Base-by-base conservation (phyloP, 768 basidiomycete species). In the Kondoa malvinella region DNA sequence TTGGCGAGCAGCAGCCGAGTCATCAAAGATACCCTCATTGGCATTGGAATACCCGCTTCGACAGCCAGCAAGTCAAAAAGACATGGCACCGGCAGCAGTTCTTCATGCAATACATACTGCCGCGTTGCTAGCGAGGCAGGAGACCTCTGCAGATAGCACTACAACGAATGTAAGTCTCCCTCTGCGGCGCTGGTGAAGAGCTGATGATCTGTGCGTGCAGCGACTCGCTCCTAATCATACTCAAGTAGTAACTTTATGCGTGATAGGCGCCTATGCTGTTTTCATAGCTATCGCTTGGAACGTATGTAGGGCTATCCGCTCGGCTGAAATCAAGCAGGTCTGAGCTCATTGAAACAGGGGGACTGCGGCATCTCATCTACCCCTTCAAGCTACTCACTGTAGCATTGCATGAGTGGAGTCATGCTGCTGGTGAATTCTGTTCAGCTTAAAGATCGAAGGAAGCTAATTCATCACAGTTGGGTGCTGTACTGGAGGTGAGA, bases 321-420 rank as follows among this genome's bases (percentile, higher is more conserved):
- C 17, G 8, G 12, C 4, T 32, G 15, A 15, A n/a, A n/a, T n/a
- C 12, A 64, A 64, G 63, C 26, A n/a, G 63, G 4, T 31, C 25
- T 14, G 8, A 15, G 34, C 21, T 32, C 4, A 25, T 25, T 64
- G 31, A 14, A n/a, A 26, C 4, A 50, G 14, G 30, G 33, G 64
- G 64, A 50, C 40, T 65, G 15, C 2, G 64, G 26, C 34, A 50
- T 17, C 17, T 65, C 26, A 40, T 65, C 17, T 65, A 65, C 40
- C 64, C 64, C 8, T 65, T 65, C 64, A 65, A 65, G 56, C 64
- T 65, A 3, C 32, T 58, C 25, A 31, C 56, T 50, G 64, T 58
- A 32, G 40, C 40, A 21, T 21, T 50, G 40, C 40, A 50, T 50
- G 40, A 50, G 21, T 50, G 40, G 40, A 8, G 12, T 8, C 40